Evolutionary conservation across 163 green algal genomes (phyloP), one percentile per base, ranked within the genome.

Genomic region (Scenedesmus sp.): DNA sequence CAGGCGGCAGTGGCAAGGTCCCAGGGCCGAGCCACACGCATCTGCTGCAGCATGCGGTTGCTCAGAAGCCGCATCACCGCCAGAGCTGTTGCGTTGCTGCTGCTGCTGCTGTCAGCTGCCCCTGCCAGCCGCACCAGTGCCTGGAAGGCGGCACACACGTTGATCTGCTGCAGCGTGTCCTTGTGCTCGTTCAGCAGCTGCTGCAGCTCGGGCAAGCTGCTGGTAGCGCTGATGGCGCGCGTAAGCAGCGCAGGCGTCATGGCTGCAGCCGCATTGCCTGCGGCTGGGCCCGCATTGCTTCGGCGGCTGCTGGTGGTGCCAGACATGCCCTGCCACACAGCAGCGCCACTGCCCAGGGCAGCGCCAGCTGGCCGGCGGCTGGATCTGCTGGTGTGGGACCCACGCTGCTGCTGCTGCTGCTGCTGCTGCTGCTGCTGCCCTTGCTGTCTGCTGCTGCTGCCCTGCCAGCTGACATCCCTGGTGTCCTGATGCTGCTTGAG

Each of bases 1-100:
- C 76, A 87, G 30, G 87, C 87, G 42, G 87, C 87, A 43, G 72
- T 51, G 13, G 87, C 87, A 20, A 91, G n/a, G 87, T 91, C 87
- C 87, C 87, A 87, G 0, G 79, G 78, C n/a, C 87, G 43, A 4
- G 78, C 73, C 22, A 79, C 56, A 22, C 51, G 35, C 24, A 87
- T 81, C 20, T 87, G 78, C 70, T 80, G 30, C 78, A 59, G 78
- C 87, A 91, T 91, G n/a, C 78, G 44, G 37, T 26, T 43, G 49
- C 78, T 91, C 42, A 86, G 56, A 2, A 87, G 33, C 2, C 73
- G 37, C 53, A 91, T 76, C 24, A 87, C 37, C 12, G 56, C 79
- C 22, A 87, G 40, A 3, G 79, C 79, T 15, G 33, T 56, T 24
- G 61, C 56, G 61, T 65, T 78, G n/a, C 35, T 68, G 46, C 46